Evolutionary conservation across 805 yeast genomes (phyloP), one percentile per base, ranked within the genome.

Genomic region (Lipomyces chichibuensis): DNA sequence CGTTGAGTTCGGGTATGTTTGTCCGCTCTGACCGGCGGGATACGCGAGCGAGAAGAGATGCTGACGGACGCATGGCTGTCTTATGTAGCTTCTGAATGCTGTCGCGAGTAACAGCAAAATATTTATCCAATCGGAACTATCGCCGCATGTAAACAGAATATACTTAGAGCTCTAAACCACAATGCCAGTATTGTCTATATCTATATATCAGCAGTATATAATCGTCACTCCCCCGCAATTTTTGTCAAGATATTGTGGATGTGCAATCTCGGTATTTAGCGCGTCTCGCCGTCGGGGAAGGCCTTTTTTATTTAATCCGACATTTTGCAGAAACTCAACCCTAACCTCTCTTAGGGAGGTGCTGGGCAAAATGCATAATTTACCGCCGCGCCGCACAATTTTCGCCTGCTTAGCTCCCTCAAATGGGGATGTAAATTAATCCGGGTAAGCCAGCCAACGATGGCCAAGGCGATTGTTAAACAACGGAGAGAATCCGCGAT

Each of bases 1-100:
- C 63, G 55, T 70, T 66, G 32, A 64, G 61, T 32, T 64, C 65
- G 6, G 69, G 65, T 64, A 65, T 59, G 27, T 78, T 1, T 91
- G 86, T n/a, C 27, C 69, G 64, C 25, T 58, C 63, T 14, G 62
- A 35, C 20, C 64, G 56, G 29, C 65, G 65, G 27, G 64, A n/a
- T 17, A 46, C 66, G 27, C 59, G 57, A 20, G 69, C 69, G 20
- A 59, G 29, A 14, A 61, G 49, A 3, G 59, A 2, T 3, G 37
- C 27, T 11, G 70, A 25, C 37, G 59, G 20, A 27, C 67, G 70
- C 70, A 66, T 63, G 25, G 8, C 49, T 5, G 20, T 37, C 43
- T 37, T 14, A n/a, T 43, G n/a, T 3, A 37, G 17, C 14, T 37
- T 17, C 17, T 13, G 39, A 37, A 11, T 37, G 2, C 7, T 1